A percentile compares a stretch with the other conserved stretches of the same genome.
Evolutionary conservation across 441 rosid species (phyloP).

Genomic region (Brassica balearica): DNA sequence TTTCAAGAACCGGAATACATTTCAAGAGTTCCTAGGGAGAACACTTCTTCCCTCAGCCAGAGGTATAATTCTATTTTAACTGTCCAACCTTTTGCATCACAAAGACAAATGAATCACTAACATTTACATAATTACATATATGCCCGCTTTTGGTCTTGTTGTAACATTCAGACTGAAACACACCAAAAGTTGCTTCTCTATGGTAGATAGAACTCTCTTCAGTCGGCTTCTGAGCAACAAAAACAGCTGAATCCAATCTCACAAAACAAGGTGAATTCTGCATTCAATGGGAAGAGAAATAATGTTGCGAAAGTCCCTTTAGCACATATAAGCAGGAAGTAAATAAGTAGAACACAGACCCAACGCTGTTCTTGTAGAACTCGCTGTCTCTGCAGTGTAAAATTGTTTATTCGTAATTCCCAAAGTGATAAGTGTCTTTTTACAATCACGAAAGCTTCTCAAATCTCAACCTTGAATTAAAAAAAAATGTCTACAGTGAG

Average conservation of each 20-base stretch:
- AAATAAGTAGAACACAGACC: slow-evolving; percentile 15
- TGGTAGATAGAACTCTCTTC: slow-evolving; percentile 55
- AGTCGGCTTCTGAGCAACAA: neutral
- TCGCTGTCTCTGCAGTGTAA: neutral
- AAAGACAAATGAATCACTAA: neutral
- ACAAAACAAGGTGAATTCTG: slow-evolving; percentile 75
- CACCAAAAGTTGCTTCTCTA: slow-evolving; percentile 80
- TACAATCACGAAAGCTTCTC: slow-evolving; percentile 15
- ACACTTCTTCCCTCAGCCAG: slow-evolving; percentile 86
- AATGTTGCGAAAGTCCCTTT: slow-evolving; percentile 56
- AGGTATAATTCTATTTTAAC: slow-evolving; percentile 54
- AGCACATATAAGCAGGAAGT: no score
- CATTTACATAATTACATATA: neutral
- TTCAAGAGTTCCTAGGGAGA: slow-evolving; percentile 72
- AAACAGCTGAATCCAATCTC: slow-evolving; percentile 23
- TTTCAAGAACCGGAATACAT: slow-evolving; percentile 81
- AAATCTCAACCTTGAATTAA: neutral
- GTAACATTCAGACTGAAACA: slow-evolving; percentile 82
- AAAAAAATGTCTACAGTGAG: neutral
- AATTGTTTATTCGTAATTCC: slow-evolving; percentile 14
- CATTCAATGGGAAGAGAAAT: slow-evolving; percentile 85
- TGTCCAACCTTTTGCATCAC: slow-evolving; percentile 28
- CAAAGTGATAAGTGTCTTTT: slow-evolving; percentile 4
- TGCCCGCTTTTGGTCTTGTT: slow-evolving; percentile 27
- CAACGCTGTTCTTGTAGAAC: slow-evolving; percentile 14